Base-by-base conservation (phyloP, 2,329 filamentous ascomycete genomes). In the Diaporthe sp. region DNA sequence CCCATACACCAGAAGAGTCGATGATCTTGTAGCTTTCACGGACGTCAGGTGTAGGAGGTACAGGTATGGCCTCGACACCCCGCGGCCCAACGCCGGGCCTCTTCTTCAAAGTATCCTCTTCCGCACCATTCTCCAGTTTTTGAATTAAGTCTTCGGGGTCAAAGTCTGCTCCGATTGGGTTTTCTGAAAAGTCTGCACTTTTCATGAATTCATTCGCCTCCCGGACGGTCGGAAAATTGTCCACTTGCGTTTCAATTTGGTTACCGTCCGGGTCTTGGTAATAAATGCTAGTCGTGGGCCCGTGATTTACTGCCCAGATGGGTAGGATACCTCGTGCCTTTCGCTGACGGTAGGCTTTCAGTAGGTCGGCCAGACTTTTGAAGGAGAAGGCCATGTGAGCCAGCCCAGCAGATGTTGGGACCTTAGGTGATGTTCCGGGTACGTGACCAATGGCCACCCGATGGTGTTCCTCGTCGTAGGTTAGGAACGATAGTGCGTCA, bases 181-280 rank as follows among this genome's bases (percentile, higher is more conserved):
- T 89, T 74, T 83, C 75, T 0, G 33, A 74, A 72, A 86, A 87
- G 19, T 80, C 79, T 0, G 79, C 58, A 0, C 77, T 74, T n/a
- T 7, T 55, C 85, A 89, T 87, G 74, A 82, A 88, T 10, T 75
- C 79, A 0, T 74, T 82, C 0, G 84, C 83, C 42, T 85, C 85
- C 38, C 82, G 81, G 0, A 72, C 70, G 0, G 79, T 82, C 4
- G 82, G 81, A 68, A 86, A 85, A 61, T 84, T 85, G 71, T 87
- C 85, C 4, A 87, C 83, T 76, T 88, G 86, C 12, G 82, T 84
- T 79, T 89, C 87, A n/a, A 89, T 69, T 76, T 80, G 76, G 77
- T 88, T 88, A 10, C 86, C 85, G 76, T 89, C 86, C 3, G 86
- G 87, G 76, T 89, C 87, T 12, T 77, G 75, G 77, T 88, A 89